Evolutionary conservation across 768 basidiomycete genomes (phyloP).

Genomic region (Gloeophyllum trabeum): DNA sequence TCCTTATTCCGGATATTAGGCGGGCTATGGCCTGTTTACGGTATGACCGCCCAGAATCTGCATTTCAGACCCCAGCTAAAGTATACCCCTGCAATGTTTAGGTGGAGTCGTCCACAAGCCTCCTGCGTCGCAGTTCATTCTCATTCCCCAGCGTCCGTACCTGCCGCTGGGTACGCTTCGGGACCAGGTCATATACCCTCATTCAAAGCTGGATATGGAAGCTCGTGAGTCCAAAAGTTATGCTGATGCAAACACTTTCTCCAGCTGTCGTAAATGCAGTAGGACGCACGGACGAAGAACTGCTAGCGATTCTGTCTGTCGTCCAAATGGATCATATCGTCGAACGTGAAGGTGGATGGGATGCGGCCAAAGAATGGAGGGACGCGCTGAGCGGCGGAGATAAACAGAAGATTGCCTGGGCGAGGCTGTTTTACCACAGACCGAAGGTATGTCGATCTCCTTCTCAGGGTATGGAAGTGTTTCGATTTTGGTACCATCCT

Average conservation of each 20-base stretch:
- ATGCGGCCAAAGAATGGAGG: constrained; percentile 81
- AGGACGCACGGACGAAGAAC: constrained; percentile 63
- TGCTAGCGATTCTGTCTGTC: constrained; percentile 57
- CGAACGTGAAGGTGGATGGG: constrained; percentile 96
- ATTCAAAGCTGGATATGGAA: constrained; percentile 72
- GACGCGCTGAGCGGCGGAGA: constrained; percentile 91
- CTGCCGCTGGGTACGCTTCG: constrained; percentile 88
- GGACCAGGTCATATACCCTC: constrained; percentile 95
- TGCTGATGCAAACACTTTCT: too few relatives aligned
- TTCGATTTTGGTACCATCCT: constrained; percentile 1
- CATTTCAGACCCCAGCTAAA: background rate
- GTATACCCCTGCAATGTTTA: constrained; percentile 4
- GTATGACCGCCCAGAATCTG: constrained; percentile 6
- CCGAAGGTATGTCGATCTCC: constrained; percentile 54
- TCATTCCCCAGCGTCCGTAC: constrained; percentile 95
- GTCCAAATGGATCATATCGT: constrained; percentile 84
- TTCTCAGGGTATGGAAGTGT: constrained; percentile 1
- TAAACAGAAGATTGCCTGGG: constrained; percentile 97
- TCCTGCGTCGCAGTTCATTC: constrained; percentile 75
- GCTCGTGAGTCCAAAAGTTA: constrained; percentile 52
- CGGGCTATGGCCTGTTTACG: constrained; percentile 88
- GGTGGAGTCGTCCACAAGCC: constrained; percentile 84
- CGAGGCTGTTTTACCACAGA: constrained; percentile 87
- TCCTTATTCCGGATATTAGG: constrained; percentile 93
- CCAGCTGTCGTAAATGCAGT: constrained; percentile 36